Conservation (phyloP, 305 asterid genomes). For the Plantago lanceolata region DNA sequence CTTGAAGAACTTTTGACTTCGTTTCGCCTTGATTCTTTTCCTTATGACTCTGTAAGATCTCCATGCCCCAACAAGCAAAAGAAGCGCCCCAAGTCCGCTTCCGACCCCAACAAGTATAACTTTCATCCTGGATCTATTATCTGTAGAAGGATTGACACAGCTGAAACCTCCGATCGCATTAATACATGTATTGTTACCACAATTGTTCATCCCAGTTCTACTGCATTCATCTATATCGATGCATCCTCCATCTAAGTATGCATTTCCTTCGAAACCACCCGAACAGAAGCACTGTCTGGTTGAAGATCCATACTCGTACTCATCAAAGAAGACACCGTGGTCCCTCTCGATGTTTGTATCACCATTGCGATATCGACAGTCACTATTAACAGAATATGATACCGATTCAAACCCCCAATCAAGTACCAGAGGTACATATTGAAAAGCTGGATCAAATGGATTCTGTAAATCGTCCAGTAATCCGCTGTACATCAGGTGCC, state of each 20-base stretch:
- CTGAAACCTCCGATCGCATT: not conserved
- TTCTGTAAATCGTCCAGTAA: conserved; percentile 11
- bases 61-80: conserved; percentile 24
- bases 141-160: not conserved
- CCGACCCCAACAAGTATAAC: conserved; percentile 18
- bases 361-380: no score
- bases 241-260: conserved; percentile 31
- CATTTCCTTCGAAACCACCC: conserved; percentile 27
- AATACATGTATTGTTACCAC: conserved; percentile 2
- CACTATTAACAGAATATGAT: not conserved
- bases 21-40: conserved; percentile 19
- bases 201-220: not conserved
- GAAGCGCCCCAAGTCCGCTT: conserved; percentile 23
- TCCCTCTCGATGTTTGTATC: not conserved
- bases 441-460: conserved; percentile 30
- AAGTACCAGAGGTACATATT: conserved; percentile 27
- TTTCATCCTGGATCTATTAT: not conserved
- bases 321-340: not conserved
- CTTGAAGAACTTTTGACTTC: conserved; percentile 26
- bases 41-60: conserved; percentile 6
- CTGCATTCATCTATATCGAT: conserved; percentile 26
- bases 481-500: conserved; percentile 15
- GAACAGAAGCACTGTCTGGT: conserved; percentile 18
- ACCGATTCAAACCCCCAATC: conserved; percentile 29
- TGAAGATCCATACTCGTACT: conserved; percentile 10